Evolutionary conservation across 352 stramenopile species (phyloP), one percentile per base, ranked within the genome.

Genomic region (Phytophthora rubi): DNA sequence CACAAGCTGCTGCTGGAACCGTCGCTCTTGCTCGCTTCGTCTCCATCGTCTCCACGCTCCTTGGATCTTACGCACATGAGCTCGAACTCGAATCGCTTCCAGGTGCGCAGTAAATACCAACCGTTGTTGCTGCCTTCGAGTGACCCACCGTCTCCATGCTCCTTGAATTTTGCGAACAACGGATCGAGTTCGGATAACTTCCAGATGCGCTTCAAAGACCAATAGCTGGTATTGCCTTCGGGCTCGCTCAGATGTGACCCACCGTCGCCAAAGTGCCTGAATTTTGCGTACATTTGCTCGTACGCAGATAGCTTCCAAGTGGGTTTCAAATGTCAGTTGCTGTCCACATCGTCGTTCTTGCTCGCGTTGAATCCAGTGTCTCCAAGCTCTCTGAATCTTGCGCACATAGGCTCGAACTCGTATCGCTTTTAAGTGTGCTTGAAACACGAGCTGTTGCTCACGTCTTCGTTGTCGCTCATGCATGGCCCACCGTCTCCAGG

Each of bases 141-240:
- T 48, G 0, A 57, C 47, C 70, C 70, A 81, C 3, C 18, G 26
- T 37, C 63, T 39, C 68, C 71, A 81, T 12, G 47, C 54, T 4
- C 37, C 6, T 49, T 83, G 76, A n/a, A 81, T 64, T n/a, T 59
- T 65, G 13, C 73, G 62, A 1, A 49, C 53, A 18, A 57, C 65
- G 3, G 60, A 28, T 26, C 54, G 60, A 52, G 23, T 16, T 6
- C 53, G 45, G 23, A 73, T 53, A 15, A 18, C 15, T 26, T 73
- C 21, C 21, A 73, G 6, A 2, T 53, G 58, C 2, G 18, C 52
- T 6, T 62, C 18, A 48, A 68, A 62, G 0, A 30, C 39, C 6
- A 66, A 3, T 33, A n/a, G 35, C 16, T 71, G 33, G 4, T 57
- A 8, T 6, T 49, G 44, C 47, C 59, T 59, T 54, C 65, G 59